Base-by-base conservation (phyloP, 768 basidiomycete genomes). In the Lactifluus volemus region DNA sequence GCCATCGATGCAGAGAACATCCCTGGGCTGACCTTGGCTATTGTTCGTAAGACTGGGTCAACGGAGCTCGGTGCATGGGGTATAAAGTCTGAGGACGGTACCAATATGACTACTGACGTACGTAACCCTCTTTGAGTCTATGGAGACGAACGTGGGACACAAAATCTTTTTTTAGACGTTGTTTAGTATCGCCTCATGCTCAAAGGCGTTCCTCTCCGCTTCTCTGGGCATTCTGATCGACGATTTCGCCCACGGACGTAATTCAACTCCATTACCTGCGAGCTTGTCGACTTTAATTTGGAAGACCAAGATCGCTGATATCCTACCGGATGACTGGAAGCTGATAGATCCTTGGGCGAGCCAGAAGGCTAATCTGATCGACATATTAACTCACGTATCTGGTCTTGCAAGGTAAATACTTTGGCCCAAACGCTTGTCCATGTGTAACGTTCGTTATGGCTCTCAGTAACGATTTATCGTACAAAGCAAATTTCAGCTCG, bases 201-300 rank as follows among this genome's bases (percentile, higher is more conserved):
- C 74, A 8, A 75, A 78, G 49, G 74, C 74, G 5, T 78, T 79
- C 67, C 67, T 77, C 6, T 67, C 70, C 2, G 72, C 70, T 0
- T 70, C 76, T 1, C 52, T 78, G 1, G 77, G 78, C 4, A 71
- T 79, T 12, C 70, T 79, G 25, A 74, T 78, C 50, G 73, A 76
- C 30, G 77, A 77, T 62, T 78, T 73, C 62, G 69, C 69, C 14
- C 58, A 68, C 12, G 71, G 75, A 3, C 67, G 65, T 25, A 77
- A 76, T 45, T 60, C 64, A 6, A 73, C 76, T 0, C 67, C 68
- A 7, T 70, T 78, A 2, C 77, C 77, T 0, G 19, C 57, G 0
- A 64, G 65, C 6, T 19, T 76, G 21, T 56, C 58, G 1, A 67
- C 71, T 53, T 58, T 79, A 12, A 69, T 64, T 4, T 79, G 76